Evolutionary conservation across 2,329 filamentous ascomycete species (phyloP).

Genomic region (Fusarium penzigii): DNA sequence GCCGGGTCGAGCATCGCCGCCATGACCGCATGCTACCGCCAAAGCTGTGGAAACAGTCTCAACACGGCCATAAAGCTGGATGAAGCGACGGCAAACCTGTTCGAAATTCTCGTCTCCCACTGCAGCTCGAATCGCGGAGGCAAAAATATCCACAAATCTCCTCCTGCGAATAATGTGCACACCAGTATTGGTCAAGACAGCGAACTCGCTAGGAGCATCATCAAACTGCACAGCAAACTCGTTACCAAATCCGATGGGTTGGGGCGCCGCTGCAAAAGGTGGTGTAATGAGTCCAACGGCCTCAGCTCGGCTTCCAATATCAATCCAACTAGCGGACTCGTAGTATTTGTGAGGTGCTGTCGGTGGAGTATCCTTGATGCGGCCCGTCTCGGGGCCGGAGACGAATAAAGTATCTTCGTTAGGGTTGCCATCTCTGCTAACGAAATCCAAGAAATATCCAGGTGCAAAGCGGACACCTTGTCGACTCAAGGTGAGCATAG

Average conservation of each 20-base stretch:
- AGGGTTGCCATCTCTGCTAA: slow-evolving; percentile 62
- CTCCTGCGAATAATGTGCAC: slow-evolving; percentile 83
- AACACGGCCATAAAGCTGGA: slow-evolving; percentile 80
- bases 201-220: slow-evolving; percentile 76
- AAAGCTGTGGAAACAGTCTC: slow-evolving; percentile 90
- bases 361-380: slow-evolving; percentile 65
- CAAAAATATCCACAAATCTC: slow-evolving; percentile 89
- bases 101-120: slow-evolving; percentile 80
- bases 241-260: slow-evolving; percentile 84
- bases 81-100: slow-evolving; percentile 79
- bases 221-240: slow-evolving; percentile 97
- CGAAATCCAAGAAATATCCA: slow-evolving; percentile 88
- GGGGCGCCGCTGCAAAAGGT: slow-evolving; percentile 67
- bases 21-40: slow-evolving; percentile 93
- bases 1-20: slow-evolving; percentile 70
- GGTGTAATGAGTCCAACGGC: slow-evolving; percentile 76
- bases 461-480: slow-evolving; percentile 70
- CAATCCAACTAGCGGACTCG: slow-evolving; percentile 80
- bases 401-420: slow-evolving; percentile 74
- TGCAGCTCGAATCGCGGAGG: slow-evolving; percentile 72
- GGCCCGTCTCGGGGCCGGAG: slow-evolving; percentile 82
- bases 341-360: slow-evolving; percentile 62
- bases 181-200: slow-evolving; percentile 87
- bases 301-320: slow-evolving; percentile 71
- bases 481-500: slow-evolving; percentile 49